These are phyloP conservation scores for Amanita molliuscula DNA, from an alignment of 768 basidiomycete species.

Conservation along the genomic window DNA sequence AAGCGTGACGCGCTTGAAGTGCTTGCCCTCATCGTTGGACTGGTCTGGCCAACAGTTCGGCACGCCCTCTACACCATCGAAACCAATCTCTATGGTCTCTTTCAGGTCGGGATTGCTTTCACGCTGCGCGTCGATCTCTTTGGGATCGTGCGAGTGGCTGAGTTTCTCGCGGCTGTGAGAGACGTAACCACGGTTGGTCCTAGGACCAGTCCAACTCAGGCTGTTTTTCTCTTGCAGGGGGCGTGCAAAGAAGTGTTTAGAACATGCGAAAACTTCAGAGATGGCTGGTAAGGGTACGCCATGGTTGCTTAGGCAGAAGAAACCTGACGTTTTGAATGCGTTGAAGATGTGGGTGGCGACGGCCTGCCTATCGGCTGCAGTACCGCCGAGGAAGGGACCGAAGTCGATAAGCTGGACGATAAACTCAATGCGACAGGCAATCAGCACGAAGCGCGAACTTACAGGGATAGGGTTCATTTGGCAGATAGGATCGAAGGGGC, in stretches of 20 bases:
- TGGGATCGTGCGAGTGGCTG: conserved; percentile 57
- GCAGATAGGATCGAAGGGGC: background rate
- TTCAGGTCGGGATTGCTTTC: conserved; percentile 71
- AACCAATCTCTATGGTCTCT: conserved; percentile 84
- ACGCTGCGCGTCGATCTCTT: conserved; percentile 68
- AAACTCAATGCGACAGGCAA: background rate
- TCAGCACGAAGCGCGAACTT: background rate
- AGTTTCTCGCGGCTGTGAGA: conserved; percentile 74
- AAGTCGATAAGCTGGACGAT: background rate
- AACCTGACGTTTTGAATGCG: conserved; percentile 74
- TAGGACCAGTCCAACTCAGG: conserved; percentile 78
- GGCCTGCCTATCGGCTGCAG: background rate
- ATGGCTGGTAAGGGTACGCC: conserved; percentile 45
- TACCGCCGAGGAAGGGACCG: background rate
- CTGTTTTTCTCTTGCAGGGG: conserved; percentile 33
- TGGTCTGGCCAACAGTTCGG: conserved; percentile 76
- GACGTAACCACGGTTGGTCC: conserved; percentile 81
- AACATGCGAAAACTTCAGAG: background rate
- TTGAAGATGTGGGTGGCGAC: conserved; percentile 37
- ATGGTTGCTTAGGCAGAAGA: conserved; percentile 69
- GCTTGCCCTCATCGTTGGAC: conserved; percentile 34
- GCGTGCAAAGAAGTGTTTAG: background rate
- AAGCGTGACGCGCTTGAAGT: conserved; percentile 64
- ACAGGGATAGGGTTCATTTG: background rate
- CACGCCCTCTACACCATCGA: conserved; percentile 71